phyloP scores from a whole-genome alignment of 2,329 filamentous ascomycete species.

The Phaeosphaeriaceae sp. region DNA sequence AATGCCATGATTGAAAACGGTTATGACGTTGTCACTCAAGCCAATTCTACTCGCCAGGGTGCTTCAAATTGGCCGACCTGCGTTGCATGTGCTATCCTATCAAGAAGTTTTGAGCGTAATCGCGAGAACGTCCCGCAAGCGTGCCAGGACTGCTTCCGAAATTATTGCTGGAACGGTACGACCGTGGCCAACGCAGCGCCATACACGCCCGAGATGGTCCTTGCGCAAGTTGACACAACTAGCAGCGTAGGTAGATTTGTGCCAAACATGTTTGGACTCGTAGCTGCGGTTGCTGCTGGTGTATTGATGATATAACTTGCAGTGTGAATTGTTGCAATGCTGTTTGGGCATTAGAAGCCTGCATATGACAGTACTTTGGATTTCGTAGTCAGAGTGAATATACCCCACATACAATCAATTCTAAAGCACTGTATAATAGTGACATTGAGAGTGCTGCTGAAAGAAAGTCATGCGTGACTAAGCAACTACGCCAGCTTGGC shows the following conservation, averaged over 20 bases:
- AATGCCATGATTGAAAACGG: slow-evolving; percentile 87
- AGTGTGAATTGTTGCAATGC: neutral
- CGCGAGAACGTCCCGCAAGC: slow-evolving; percentile 70
- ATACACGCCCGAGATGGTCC: slow-evolving; percentile 35
- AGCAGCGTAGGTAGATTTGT: slow-evolving; percentile 28
- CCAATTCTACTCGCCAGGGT: slow-evolving; percentile 75
- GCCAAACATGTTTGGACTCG: slow-evolving; percentile 29
- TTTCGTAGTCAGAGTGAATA: neutral
- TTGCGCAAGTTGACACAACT: slow-evolving; percentile 4
- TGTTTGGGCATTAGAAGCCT: neutral
- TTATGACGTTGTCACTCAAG: slow-evolving; percentile 82
- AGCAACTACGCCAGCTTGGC: neutral
- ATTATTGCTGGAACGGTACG: slow-evolving; percentile 95
- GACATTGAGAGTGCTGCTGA: no score
- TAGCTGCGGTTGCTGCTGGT: slow-evolving; percentile 22
- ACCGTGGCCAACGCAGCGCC: slow-evolving; percentile 45
- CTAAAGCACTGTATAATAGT: no score
- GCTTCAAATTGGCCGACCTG: slow-evolving; percentile 75
- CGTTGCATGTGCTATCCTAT: slow-evolving; percentile 85
- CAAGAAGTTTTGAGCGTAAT: slow-evolving; percentile 76
- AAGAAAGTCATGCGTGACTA: no score
- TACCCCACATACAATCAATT: no score
- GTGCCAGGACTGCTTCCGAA: slow-evolving; percentile 77
- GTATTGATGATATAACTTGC: slow-evolving; percentile 20
- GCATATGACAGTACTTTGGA: neutral